phyloP scores from a whole-genome alignment of 2,329 filamentous ascomycete species.

The Ophioceras dolichostomum region DNA sequence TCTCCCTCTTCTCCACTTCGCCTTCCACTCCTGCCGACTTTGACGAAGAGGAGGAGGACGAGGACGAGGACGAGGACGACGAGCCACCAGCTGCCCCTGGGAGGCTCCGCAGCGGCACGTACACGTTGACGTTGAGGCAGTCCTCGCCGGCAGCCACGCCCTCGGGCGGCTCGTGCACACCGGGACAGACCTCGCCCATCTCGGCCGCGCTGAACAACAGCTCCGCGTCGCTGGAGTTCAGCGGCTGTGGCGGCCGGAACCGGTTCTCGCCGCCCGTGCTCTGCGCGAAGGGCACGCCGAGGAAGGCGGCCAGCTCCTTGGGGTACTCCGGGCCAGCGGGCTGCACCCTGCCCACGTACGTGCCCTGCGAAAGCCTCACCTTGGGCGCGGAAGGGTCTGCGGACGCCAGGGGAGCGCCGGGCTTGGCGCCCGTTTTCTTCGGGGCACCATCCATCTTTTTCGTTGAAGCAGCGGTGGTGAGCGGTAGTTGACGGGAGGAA shows the following conservation, averaged over 20 bases:
- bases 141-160: conserved; percentile 27
- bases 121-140: conserved; percentile 41
- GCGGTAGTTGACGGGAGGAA: too few species aligned
- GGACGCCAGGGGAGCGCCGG: too few species aligned
- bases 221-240: conserved; percentile 9
- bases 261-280: conserved; percentile 27
- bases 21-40: too few species aligned
- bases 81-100: too few species aligned
- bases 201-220: conserved; percentile 18
- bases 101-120: conserved; percentile 17
- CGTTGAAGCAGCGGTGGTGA: too few species aligned
- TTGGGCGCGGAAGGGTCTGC: conserved; percentile 6
- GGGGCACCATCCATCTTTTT: too few species aligned
- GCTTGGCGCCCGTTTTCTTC: too few species aligned
- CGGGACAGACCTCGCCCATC: conserved; percentile 26
- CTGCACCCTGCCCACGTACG: conserved; percentile 19
- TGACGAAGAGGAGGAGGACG: too few species aligned
- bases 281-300: conserved; percentile 36
- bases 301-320: conserved; percentile 31
- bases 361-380: conserved; percentile 24
- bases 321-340: conserved; percentile 11
- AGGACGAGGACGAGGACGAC: too few species aligned
- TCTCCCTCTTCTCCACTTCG: conserved; percentile 13
- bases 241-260: conserved; percentile 27
- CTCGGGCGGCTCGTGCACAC: conserved; percentile 16